phyloP scores from a whole-genome alignment of 495 filamentous ascomycete species.

The Alectoria sarmentosa region DNA sequence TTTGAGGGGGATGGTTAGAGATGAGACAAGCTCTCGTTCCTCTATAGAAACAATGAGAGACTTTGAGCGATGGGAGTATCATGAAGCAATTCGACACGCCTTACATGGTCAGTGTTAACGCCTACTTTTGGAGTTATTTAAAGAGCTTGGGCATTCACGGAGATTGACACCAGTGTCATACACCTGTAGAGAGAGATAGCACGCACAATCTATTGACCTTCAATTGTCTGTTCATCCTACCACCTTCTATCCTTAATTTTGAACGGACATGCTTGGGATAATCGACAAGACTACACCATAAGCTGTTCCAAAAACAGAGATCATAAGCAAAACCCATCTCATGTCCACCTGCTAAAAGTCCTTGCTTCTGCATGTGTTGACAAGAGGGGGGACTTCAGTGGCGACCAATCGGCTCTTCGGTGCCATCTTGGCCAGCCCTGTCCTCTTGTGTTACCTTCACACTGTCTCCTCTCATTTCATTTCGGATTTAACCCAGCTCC shows the following conservation, averaged over 20 bases:
- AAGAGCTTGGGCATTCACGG: neutral
- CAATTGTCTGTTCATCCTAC: neutral
- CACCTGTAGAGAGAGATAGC: neutral
- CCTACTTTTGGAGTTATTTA: too few species aligned
- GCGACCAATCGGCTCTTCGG: constrained; percentile 1
- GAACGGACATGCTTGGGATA: neutral
- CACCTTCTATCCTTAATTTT: neutral
- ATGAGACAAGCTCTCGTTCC: too few species aligned
- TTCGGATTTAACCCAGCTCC: neutral
- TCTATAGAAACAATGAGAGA: too few species aligned
- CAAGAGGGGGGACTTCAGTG: neutral
- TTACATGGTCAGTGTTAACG: too few species aligned
- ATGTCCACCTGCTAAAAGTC: neutral
- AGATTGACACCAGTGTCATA: neutral
- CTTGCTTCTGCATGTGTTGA: neutral
- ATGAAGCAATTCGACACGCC: too few species aligned
- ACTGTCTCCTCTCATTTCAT: too few species aligned
- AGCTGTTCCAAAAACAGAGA: neutral
- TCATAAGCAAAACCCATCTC: neutral
- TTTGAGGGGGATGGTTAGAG: too few species aligned
- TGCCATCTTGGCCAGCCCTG: neutral
- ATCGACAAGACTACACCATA: neutral
- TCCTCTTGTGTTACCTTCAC: neutral
- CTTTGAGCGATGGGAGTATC: too few species aligned
- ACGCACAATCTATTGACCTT: neutral